Evolutionary conservation across 2,329 filamentous ascomycete genomes (phyloP).

Genomic region (Alternaria tenuissima): DNA sequence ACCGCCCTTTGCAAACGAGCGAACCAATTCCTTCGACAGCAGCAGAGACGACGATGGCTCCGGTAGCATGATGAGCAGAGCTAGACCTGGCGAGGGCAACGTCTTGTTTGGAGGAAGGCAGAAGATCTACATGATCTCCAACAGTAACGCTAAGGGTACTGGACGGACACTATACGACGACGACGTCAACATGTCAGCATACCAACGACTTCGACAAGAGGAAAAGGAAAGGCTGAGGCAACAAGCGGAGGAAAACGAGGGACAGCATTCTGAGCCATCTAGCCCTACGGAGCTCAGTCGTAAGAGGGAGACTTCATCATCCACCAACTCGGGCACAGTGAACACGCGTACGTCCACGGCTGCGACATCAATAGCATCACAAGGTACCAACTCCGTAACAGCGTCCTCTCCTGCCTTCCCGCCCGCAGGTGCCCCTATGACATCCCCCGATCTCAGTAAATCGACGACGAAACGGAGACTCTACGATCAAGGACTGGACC

Average conservation of each 20-base stretch:
- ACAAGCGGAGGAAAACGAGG: constrained; percentile 49
- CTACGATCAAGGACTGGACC: constrained; percentile 83
- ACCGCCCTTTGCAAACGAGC: constrained; percentile 67
- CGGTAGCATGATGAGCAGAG: constrained; percentile 82
- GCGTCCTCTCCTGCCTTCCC: constrained; percentile 42
- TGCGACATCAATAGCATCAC: constrained; percentile 87
- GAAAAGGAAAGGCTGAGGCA: constrained; percentile 55
- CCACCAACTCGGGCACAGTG: constrained; percentile 77
- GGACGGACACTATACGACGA: constrained; percentile 81
- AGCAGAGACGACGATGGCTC: constrained; percentile 72
- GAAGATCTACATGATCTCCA: constrained; percentile 88
- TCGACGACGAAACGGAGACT: constrained; percentile 76
- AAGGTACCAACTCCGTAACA: constrained; percentile 55
- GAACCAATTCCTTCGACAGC: constrained; percentile 70
- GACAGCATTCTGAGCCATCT: constrained; percentile 55
- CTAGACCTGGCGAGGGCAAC: constrained; percentile 87
- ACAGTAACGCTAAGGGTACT: constrained; percentile 55
- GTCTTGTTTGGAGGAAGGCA: constrained; percentile 93
- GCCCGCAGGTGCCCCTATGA: constrained; percentile 36
- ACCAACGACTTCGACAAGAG: constrained; percentile 75
- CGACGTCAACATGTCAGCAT: constrained; percentile 82
- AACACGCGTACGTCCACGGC: constrained; percentile 79
- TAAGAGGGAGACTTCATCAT: constrained; percentile 84
- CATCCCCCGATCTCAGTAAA: constrained; percentile 62
- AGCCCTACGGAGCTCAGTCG: constrained; percentile 68